A percentile compares a stretch with the other conserved stretches of the same genome.
Conservation (phyloP, 2,329 filamentous ascomycete genomes). For the Pseudogymnoascus sp. region DNA sequence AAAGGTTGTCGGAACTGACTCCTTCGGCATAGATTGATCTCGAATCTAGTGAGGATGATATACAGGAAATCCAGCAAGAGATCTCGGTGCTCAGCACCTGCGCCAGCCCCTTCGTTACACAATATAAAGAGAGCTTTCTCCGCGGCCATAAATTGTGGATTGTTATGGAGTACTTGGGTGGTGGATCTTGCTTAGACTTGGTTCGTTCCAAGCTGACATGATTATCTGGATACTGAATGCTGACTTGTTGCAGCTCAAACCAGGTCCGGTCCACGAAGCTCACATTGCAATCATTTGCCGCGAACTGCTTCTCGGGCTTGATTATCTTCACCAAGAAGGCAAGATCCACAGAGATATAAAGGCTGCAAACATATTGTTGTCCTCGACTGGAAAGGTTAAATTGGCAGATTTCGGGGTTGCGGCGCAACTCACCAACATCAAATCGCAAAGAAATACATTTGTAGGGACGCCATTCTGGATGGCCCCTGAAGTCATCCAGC, state of each 20-base stretch:
- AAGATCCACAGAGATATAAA: conserved; percentile 98
- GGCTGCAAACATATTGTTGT: conserved; percentile 91
- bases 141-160: conserved; percentile 97
- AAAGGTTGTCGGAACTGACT: conserved; percentile 13
- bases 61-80: conserved; percentile 95
- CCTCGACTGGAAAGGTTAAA: conserved; percentile 83
- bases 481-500: conserved; percentile 90
- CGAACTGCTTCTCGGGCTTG: conserved; percentile 79
- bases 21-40: conserved; percentile 75
- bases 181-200: conserved; percentile 89
- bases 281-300: conserved; percentile 94
- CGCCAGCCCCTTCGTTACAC: conserved; percentile 85
- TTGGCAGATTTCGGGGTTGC: conserved; percentile 96
- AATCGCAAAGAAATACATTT: conserved; percentile 94
- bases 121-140: conserved; percentile 96
- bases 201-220: conserved; percentile 38
- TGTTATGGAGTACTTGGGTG: conserved; percentile 95
- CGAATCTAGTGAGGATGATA: conserved; percentile 96
- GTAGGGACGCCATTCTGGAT: conserved; percentile 98
- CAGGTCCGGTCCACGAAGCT: conserved; percentile 75
- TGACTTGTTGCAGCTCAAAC: conserved; percentile 60
- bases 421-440: conserved; percentile 93
- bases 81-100: conserved; percentile 94
- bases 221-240: not conserved
- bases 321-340: conserved; percentile 87